A percentile compares a stretch with the other conserved stretches of the same genome.
Conservation (phyloP, 1,139 yeast species). For the Pichia sp. region DNA sequence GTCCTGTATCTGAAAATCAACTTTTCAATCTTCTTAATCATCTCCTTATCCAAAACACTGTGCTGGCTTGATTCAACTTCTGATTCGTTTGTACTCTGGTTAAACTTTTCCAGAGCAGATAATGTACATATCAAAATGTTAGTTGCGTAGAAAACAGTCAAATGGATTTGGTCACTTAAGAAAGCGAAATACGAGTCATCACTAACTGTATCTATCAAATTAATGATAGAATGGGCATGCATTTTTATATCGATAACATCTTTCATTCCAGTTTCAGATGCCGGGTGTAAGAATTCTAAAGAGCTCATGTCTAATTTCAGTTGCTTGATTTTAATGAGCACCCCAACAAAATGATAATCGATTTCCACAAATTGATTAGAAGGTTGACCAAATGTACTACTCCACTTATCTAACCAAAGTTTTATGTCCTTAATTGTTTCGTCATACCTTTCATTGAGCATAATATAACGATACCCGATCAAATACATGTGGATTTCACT, state of each 20-base stretch:
- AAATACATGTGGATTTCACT: slow-evolving; percentile 68
- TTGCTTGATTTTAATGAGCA: slow-evolving; percentile 38
- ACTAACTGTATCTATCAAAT: slow-evolving; percentile 39
- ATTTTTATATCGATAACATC: slow-evolving; percentile 6
- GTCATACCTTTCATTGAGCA: slow-evolving; percentile 27
- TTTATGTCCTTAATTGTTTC: slow-evolving; percentile 32
- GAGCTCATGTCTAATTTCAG: slow-evolving; percentile 33
- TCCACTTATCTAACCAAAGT: slow-evolving; percentile 70
- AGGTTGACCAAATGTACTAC: slow-evolving; percentile 65
- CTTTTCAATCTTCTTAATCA: slow-evolving; percentile 5
- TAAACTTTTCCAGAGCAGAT: not conserved
- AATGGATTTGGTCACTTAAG: slow-evolving; percentile 64
- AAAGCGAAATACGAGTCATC: slow-evolving; percentile 65
- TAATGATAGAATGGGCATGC: slow-evolving; percentile 17
- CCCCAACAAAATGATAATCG: slow-evolving; percentile 61
- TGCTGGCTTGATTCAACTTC: not conserved
- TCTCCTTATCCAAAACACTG: not conserved
- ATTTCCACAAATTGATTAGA: slow-evolving; percentile 74
- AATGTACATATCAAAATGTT: slow-evolving; percentile 39
- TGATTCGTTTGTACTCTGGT: not conserved
- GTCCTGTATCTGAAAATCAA: slow-evolving; percentile 14
- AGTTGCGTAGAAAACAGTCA: slow-evolving; percentile 51
- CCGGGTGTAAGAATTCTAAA: not conserved
- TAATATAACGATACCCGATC: slow-evolving; percentile 59
- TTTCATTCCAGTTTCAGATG: not conserved